Conservation (phyloP, 164 flowering plant genomes). For the Stephania yunnanensis region DNA sequence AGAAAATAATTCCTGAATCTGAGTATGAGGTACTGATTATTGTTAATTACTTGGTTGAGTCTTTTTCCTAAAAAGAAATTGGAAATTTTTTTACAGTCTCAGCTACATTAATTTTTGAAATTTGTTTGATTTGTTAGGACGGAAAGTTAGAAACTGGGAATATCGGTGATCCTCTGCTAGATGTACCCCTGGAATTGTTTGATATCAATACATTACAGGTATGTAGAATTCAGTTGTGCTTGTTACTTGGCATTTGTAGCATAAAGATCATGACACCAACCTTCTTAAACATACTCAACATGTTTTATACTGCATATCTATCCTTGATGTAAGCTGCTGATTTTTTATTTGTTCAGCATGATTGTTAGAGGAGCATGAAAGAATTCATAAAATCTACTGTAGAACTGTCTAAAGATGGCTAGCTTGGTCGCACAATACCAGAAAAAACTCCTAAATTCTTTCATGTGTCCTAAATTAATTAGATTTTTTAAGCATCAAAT, state of each 20-base stretch:
- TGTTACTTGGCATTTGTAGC: not conserved
- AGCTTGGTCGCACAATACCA: no score
- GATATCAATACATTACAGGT: constrained; percentile 85
- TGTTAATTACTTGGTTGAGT: not conserved
- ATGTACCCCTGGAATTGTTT: constrained; percentile 49
- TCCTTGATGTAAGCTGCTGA: not conserved
- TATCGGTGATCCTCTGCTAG: constrained; percentile 45
- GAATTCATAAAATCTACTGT: not conserved
- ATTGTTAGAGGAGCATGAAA: not conserved
- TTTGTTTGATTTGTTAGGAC: constrained; percentile 40
- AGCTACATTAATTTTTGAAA: constrained; percentile 9
- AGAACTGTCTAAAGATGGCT: not conserved
- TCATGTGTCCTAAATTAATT: no score
- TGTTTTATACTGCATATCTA: not conserved
- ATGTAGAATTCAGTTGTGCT: constrained; percentile 12
- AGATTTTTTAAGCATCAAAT: no score
- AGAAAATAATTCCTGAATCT: constrained; percentile 41
- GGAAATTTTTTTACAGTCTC: not conserved
- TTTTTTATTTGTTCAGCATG: not conserved
- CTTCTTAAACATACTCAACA: constrained; percentile 5
- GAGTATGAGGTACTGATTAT: constrained; percentile 54
- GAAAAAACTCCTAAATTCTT: no score
- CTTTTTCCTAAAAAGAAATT: not conserved
- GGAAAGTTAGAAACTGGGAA: constrained; percentile 37
- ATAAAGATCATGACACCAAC: not conserved